A percentile compares a stretch with the other conserved stretches of the same genome.
phyloP scores from a whole-genome alignment of 805 yeast genomes.

The Ogataea thermomethanolica region DNA sequence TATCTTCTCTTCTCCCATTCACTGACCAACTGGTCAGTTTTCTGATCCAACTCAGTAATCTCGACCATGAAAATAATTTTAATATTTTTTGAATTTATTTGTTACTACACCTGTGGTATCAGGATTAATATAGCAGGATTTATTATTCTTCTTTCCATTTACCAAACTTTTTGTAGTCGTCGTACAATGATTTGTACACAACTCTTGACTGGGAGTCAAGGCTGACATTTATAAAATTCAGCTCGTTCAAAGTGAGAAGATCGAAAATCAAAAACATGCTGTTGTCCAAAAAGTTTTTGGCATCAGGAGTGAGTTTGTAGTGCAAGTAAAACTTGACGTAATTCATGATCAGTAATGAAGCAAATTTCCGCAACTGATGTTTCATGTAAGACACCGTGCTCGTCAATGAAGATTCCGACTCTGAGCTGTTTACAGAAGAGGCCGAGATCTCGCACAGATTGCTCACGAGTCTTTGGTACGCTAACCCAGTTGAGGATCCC shows the following conservation, averaged over 20 bases:
- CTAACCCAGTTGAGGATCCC: slow-evolving; percentile 34
- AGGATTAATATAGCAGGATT: background rate
- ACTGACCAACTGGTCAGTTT: slow-evolving; percentile 21
- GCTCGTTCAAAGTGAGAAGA: slow-evolving; percentile 62
- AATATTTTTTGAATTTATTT: background rate
- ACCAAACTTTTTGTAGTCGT: slow-evolving; percentile 71
- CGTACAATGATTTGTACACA: slow-evolving; percentile 62
- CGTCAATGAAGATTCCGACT: slow-evolving; percentile 34
- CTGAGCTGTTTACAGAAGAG: slow-evolving; percentile 23
- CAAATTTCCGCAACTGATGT: slow-evolving; percentile 57
- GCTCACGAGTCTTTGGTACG: slow-evolving; percentile 55
- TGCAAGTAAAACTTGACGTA: slow-evolving; percentile 55
- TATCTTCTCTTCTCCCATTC: slow-evolving; percentile 33
- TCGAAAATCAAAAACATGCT: slow-evolving; percentile 67
- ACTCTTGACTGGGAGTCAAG: slow-evolving; percentile 69
- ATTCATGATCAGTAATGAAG: slow-evolving; percentile 55
- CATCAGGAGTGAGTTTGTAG: slow-evolving; percentile 42
- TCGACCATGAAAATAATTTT: slow-evolving; percentile 26
- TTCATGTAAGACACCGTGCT: slow-evolving; percentile 56
- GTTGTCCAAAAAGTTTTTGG: slow-evolving; percentile 47
- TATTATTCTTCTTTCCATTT: slow-evolving; percentile 67
- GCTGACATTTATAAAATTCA: slow-evolving; percentile 56
- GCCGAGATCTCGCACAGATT: slow-evolving; percentile 73
- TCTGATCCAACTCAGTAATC: slow-evolving; percentile 27
- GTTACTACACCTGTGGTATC: slow-evolving; percentile 1